phyloP scores from a whole-genome alignment of 164 flowering plant genomes.

The Nelumbo lutea region DNA sequence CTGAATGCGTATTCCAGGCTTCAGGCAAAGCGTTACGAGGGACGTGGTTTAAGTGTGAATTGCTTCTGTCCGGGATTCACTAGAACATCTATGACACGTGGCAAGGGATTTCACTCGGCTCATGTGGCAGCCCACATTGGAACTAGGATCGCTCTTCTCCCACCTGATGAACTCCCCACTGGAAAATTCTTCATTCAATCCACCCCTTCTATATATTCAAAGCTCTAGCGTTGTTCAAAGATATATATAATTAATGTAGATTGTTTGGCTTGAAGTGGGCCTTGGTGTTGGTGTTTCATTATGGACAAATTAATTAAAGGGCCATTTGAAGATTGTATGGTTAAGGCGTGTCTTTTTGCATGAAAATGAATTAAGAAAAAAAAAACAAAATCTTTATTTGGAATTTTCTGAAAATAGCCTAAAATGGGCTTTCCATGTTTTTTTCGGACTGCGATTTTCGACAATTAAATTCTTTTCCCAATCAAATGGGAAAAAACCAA shows the following conservation, averaged over 20 bases:
- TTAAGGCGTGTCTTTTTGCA: too few relatives aligned
- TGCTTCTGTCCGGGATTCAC: conserved; percentile 91
- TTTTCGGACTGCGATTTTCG: too few relatives aligned
- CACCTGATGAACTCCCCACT: conserved; percentile 46
- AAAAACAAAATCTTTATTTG: too few relatives aligned
- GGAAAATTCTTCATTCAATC: conserved; percentile 49
- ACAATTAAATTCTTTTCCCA: too few relatives aligned
- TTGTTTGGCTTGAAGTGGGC: neutral
- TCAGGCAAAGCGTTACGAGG: conserved; percentile 39
- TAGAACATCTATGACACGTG: conserved; percentile 76
- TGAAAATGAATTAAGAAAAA: too few relatives aligned
- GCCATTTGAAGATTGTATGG: too few relatives aligned
- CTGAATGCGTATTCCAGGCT: conserved; percentile 66
- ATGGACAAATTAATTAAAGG: too few relatives aligned
- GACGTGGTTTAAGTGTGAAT: conserved; percentile 49
- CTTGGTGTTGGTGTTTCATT: too few relatives aligned
- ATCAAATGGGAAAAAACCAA: too few relatives aligned
- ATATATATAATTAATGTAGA: too few relatives aligned
- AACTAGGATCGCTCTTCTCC: conserved; percentile 42
- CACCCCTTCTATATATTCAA: conserved; percentile 25
- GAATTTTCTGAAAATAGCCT: too few relatives aligned
- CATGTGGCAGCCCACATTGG: conserved; percentile 50
- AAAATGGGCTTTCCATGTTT: too few relatives aligned
- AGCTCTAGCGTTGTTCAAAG: conserved; percentile 17
- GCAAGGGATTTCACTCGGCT: conserved; percentile 55